Evolutionary conservation across 352 stramenopile species (phyloP).

Genomic region (Globisporangium orthogonon): DNA sequence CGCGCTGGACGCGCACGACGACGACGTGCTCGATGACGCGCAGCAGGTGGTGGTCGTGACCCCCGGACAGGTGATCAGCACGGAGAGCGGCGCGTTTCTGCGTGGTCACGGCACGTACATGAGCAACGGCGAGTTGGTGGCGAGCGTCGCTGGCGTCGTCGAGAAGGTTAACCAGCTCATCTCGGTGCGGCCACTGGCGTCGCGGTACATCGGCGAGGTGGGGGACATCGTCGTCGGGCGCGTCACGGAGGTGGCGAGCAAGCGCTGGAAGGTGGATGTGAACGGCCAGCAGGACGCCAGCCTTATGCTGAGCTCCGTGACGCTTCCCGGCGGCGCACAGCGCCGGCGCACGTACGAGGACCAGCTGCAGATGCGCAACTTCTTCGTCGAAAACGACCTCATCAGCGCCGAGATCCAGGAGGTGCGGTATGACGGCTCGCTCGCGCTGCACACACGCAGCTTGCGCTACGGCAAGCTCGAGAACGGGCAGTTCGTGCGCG

Average conservation of each 20-base stretch:
- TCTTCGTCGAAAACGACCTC: constrained; percentile 95
- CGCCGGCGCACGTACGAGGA: constrained; percentile 96
- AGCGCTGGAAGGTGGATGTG: constrained; percentile 95
- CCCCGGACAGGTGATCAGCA: constrained; percentile 73
- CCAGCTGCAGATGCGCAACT: constrained; percentile 94
- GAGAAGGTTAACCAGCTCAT: constrained; percentile 97
- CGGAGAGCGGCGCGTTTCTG: constrained; percentile 72
- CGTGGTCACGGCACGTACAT: constrained; percentile 95
- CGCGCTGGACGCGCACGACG: constrained; percentile 3
- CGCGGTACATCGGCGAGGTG: constrained; percentile 92
- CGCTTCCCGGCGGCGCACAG: constrained; percentile 93
- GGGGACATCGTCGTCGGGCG: constrained; percentile 96
- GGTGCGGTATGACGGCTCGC: constrained; percentile 87
- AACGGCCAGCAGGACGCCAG: constrained; percentile 76
- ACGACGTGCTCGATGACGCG: constrained; percentile 22
- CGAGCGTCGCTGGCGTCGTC: constrained; percentile 91
- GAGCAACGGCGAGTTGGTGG: constrained; percentile 84
- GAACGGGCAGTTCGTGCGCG: constrained; percentile 91
- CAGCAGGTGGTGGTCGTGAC: constrained; percentile 61
- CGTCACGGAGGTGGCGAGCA: constrained; percentile 90
- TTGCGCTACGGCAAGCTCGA: constrained; percentile 94
- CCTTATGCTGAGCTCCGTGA: constrained; percentile 93
- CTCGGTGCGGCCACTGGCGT: constrained; percentile 88
- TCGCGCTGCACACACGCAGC: constrained; percentile 92
- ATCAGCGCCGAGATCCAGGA: constrained; percentile 91